phyloP scores from a whole-genome alignment of 176 grass and related monocot species.

The Carex cristatella region DNA sequence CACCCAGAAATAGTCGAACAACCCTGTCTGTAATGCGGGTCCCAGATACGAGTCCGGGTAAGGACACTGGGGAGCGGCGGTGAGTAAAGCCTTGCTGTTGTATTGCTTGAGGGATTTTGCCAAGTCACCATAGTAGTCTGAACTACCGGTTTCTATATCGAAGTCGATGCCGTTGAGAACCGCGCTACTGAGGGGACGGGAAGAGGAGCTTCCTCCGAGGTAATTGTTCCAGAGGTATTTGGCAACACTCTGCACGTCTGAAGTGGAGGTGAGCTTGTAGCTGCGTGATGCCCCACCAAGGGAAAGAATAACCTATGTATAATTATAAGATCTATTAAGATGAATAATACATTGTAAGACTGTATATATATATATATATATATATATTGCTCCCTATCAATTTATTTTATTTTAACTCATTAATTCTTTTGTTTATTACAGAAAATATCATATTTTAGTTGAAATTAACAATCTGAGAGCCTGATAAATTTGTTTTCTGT shows the following conservation, averaged over 20 bases:
- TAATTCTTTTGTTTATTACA: no score
- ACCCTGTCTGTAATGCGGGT: slow-evolving; percentile 37
- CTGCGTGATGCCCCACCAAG: slow-evolving; percentile 47
- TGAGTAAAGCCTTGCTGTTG: slow-evolving; percentile 47
- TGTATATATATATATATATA: no score
- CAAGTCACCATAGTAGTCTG: slow-evolving; percentile 45
- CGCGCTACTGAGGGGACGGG: slow-evolving; percentile 43
- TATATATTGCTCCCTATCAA: neutral
- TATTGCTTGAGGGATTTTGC: slow-evolving; percentile 43
- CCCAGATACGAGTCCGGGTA: slow-evolving; percentile 48
- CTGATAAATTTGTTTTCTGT: neutral
- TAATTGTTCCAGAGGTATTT: slow-evolving; percentile 67
- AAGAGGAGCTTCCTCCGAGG: slow-evolving; percentile 43
- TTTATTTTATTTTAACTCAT: neutral
- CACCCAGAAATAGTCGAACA: slow-evolving; percentile 70
- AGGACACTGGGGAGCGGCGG: slow-evolving; percentile 73
- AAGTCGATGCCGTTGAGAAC: slow-evolving; percentile 73
- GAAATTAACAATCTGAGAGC: neutral
- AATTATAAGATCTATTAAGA: neutral
- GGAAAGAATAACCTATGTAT: slow-evolving; percentile 52
- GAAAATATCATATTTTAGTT: neutral
- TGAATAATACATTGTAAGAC: neutral
- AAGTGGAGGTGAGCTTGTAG: slow-evolving; percentile 39
- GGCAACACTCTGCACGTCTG: slow-evolving; percentile 34
- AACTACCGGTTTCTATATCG: slow-evolving; percentile 54